phyloP scores from a whole-genome alignment of 2,329 filamentous ascomycete species.

The Podosphaera xanthii region DNA sequence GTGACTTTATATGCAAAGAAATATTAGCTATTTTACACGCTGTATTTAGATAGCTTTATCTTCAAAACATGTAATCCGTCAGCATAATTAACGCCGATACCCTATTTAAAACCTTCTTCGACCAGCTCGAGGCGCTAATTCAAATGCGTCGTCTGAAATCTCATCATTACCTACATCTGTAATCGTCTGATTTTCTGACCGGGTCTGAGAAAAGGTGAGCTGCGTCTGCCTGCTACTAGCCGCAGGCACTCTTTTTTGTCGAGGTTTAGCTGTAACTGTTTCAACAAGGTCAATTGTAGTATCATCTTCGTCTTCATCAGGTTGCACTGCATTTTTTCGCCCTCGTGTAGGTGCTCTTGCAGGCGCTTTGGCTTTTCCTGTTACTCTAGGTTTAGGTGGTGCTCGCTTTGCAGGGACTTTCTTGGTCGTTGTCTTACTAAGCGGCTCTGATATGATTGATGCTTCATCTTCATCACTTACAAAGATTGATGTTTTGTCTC shows the following conservation, averaged over 20 bases:
- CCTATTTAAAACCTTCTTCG: background rate
- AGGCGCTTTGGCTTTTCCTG: constrained; percentile 18
- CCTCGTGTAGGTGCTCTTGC: constrained; percentile 19
- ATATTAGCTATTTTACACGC: no score
- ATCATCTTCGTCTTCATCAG: constrained; percentile 22
- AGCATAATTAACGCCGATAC: background rate
- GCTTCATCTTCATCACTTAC: constrained; percentile 34
- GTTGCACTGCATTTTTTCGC: constrained; percentile 19
- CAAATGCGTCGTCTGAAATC: constrained; percentile 29
- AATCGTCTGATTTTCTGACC: constrained; percentile 17
- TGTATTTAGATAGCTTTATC: background rate
- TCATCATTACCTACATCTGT: constrained; percentile 43
- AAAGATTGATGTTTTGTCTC: constrained; percentile 20
- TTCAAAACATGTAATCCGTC: background rate
- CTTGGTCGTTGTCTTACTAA: constrained; percentile 4
- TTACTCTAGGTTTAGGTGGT: constrained; percentile 19
- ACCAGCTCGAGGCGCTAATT: background rate
- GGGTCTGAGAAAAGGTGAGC: constrained; percentile 25
- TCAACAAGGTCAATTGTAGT: constrained; percentile 31
- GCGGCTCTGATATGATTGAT: constrained; percentile 14
- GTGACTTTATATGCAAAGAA: no score
- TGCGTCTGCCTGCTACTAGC: constrained; percentile 24
- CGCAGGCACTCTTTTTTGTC: constrained; percentile 10
- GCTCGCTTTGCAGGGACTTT: constrained; percentile 21
- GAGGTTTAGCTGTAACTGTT: constrained; percentile 18